These are phyloP conservation scores for Torulaspora delbrueckii DNA, from an alignment of 805 yeast genomes.

Conservation along the genomic window DNA sequence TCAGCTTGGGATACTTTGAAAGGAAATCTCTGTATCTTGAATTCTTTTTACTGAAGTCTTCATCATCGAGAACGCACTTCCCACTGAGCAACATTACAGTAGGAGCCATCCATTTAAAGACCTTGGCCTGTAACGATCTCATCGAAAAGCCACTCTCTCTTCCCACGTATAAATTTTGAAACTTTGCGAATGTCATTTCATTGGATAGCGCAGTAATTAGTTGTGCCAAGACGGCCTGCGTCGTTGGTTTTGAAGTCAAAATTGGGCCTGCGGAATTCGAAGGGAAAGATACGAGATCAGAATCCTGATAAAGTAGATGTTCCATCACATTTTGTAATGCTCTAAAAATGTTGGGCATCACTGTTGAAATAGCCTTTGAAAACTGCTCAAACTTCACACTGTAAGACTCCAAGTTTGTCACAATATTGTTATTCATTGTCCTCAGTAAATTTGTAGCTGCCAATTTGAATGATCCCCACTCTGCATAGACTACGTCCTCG, in stretches of 20 bases:
- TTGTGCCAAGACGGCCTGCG: slow-evolving; percentile 39
- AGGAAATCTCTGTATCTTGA: slow-evolving; percentile 48
- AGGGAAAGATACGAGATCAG: slow-evolving; percentile 18
- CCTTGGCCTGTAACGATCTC: slow-evolving; percentile 76
- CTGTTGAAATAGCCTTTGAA: slow-evolving; percentile 26
- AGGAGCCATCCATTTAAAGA: slow-evolving; percentile 88
- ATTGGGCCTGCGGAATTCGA: slow-evolving; percentile 6
- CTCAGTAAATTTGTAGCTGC: slow-evolving; percentile 45
- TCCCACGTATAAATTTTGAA: slow-evolving; percentile 65
- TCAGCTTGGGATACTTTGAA: slow-evolving; percentile 43
- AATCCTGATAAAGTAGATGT: slow-evolving; percentile 37
- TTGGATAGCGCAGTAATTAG: slow-evolving; percentile 38
- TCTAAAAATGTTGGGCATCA: slow-evolving; percentile 42
- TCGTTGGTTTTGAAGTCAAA: slow-evolving; percentile 18
- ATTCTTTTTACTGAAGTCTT: slow-evolving; percentile 27
- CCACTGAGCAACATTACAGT: slow-evolving; percentile 70
- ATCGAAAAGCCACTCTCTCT: slow-evolving; percentile 75
- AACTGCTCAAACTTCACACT: slow-evolving; percentile 36
- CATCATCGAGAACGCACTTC: slow-evolving; percentile 38
- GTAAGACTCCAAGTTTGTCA: slow-evolving; percentile 17
- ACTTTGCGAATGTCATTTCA: slow-evolving; percentile 42
- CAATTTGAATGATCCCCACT: slow-evolving; percentile 43
- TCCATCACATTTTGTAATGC: slow-evolving; percentile 45
- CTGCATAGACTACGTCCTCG: slow-evolving; percentile 22
- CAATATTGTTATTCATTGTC: slow-evolving; percentile 43